Base-by-base conservation (phyloP, 805 yeast genomes). In the Brettanomyces bruxellensis region DNA sequence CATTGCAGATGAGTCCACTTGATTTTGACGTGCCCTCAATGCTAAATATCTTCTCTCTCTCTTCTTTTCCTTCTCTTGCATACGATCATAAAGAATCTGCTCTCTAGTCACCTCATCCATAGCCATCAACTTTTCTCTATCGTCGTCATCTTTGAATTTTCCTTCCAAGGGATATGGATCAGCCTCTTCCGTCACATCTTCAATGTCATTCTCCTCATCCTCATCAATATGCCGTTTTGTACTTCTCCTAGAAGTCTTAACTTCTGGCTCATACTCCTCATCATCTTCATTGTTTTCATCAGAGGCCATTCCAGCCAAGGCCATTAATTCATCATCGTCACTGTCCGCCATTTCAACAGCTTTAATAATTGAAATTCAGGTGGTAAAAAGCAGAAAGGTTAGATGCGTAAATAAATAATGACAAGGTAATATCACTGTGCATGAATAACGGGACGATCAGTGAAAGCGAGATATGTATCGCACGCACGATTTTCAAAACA, bases 101-200 rank as follows among this genome's bases (percentile, higher is more conserved):
- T 93, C 99, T 59, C 98, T 83, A 58, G 86, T 86, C 63, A 93
- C 78, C 70, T 93, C 99, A 47, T 91, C 95, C 81, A 93, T 75
- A 1, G 71, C 81, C 58, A 86, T 68, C 54, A 77, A 69, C 46
- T 70, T 64, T 1, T 68, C 79, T 49, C 86, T 76, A 65, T 93
- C 99, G 7, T 69, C 72, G 45, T 81, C 95, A 64, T 89, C 83
- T 57, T 81, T 86, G 69, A 82, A 93, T 58, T 87, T 88, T 6
- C 95, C 96, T 59, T 89, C 96, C 45, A 91, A 66, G 2, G 99
- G 99, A 61, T 90, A 93, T 8, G 98, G 99, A 57, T 84, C 83
- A 40, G 64, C 56, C 25, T 69, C 76, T 3, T 64, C 72, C 1
- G 64, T 59, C 8, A 67, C 74, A 1, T 64, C 71, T 1, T 64